Base-by-base conservation (phyloP, 176 grass and related monocot species). In the Poa annua region DNA sequence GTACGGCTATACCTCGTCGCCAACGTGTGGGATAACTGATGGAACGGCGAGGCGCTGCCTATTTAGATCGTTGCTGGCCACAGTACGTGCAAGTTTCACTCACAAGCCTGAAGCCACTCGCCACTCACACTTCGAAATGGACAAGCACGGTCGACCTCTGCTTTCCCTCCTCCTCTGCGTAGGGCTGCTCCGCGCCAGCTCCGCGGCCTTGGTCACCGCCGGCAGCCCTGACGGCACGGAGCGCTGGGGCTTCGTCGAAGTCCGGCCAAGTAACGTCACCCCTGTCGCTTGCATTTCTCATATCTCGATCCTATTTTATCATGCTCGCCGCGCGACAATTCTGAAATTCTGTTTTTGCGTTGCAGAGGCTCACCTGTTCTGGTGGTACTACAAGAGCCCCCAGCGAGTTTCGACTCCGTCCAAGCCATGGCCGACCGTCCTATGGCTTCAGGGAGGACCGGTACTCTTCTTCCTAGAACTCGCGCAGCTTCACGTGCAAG, bases 171-270 rank as follows among this genome's bases (percentile, higher is more conserved):
- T 55, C 75, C n/a, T 91, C 78, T 50, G 50, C 42, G 12, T 80
- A 60, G 47, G 15, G 78, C 25, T 36, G 15, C 82, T 79, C 55
- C 57, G 4, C 14, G 8, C 4, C 35, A 61, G 38, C 2, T 51
- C 66, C 49, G 74, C 84, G n/a, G 49, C 63, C 1, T 45, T 71
- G 0, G 8, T 71, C 76, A 85, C 84, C 69, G 2, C 47, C 64
- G 90, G 90, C 53, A 91, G 85, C 36, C 14, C 45, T n/a, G 91
- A 95, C 70, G 92, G 90, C 12, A 74, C 79, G 33, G 92, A 98
- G 87, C 79, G 86, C 7, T 98, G 96, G 96, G 96, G 96, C 8
- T 98, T 93, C 77, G 92, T 86, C 48, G 41, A 91, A 83, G 90
- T 97, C 84, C 78, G 78, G 19, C 78, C 78, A 19, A 80, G 78